These are phyloP conservation scores for Mortierella sp. DNA, from an alignment of 371 early-diverging fungal species.

Conservation along the genomic window DNA sequence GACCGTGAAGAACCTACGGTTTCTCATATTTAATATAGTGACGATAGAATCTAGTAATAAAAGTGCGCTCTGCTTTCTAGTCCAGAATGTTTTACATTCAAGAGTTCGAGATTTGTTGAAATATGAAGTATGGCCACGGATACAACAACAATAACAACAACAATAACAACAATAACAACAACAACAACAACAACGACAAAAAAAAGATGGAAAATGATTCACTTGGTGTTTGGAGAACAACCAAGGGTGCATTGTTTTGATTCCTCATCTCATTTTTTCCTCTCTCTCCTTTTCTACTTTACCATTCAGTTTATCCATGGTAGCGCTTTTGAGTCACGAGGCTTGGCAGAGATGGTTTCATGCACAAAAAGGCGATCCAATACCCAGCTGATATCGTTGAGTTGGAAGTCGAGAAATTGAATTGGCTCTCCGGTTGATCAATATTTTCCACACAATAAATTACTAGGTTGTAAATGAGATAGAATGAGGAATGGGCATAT, in stretches of 20 bases:
- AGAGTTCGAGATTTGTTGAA: conserved; percentile 82
- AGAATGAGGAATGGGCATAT: too few species aligned
- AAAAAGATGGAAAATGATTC: neutral
- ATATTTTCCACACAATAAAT: conserved; percentile 81
- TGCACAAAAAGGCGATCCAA: conserved; percentile 88
- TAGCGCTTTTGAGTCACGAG: conserved; percentile 67
- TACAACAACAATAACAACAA: conserved; percentile 22
- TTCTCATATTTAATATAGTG: conserved; percentile 68
- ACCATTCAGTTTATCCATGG: conserved; percentile 87
- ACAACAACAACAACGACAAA: too few species aligned
- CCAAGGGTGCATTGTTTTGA: too few species aligned
- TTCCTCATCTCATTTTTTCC: too few species aligned
- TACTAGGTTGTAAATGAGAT: neutral
- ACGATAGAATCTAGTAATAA: conserved; percentile 86
- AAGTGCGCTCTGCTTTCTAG: conserved; percentile 66
- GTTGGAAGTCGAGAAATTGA: conserved; percentile 84
- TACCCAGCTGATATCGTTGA: conserved; percentile 84
- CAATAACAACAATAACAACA: too few species aligned
- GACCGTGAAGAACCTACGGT: conserved; percentile 26
- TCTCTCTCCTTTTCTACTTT: conserved; percentile 11
- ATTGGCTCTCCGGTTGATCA: conserved; percentile 75
- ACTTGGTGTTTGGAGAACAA: neutral
- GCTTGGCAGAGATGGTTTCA: conserved; percentile 67
- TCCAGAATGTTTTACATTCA: conserved; percentile 62
- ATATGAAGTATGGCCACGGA: conserved; percentile 77